Conservation (phyloP, 495 filamentous ascomycete species). For the Penicillium arizonense region DNA sequence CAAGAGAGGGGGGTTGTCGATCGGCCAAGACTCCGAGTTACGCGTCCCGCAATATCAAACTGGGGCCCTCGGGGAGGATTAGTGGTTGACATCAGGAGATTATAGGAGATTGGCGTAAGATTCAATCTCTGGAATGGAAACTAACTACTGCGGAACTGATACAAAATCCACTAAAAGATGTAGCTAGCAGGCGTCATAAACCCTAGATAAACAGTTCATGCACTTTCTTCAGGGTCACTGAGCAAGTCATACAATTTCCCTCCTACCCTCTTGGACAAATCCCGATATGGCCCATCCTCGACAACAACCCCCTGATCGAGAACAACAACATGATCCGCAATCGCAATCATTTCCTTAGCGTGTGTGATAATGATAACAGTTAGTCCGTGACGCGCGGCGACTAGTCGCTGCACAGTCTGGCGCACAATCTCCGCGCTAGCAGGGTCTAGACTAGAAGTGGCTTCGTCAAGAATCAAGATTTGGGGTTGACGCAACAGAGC, state of each 20-base stretch:
- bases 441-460: slow-evolving; percentile 76
- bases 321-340: slow-evolving; percentile 68
- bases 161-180: too few species aligned
- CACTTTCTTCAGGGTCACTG: slow-evolving; percentile 17
- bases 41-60: too few species aligned
- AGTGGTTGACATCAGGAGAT: too few species aligned
- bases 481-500: slow-evolving; percentile 69
- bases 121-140: too few species aligned
- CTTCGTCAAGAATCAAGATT: slow-evolving; percentile 82
- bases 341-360: slow-evolving; percentile 76
- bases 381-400: slow-evolving; percentile 29
- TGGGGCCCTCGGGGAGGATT: too few species aligned
- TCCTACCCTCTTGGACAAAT: slow-evolving; percentile 40
- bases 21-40: too few species aligned
- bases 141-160: too few species aligned
- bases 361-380: slow-evolving; percentile 75
- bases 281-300: slow-evolving; percentile 62
- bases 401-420: slow-evolving; percentile 55
- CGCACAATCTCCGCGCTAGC: slow-evolving; percentile 66
- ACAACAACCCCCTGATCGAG: slow-evolving; percentile 66
- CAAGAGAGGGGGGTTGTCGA: too few species aligned
- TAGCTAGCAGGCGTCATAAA: too few species aligned
- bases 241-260: slow-evolving; percentile 41
- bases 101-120: too few species aligned
- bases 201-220: neutral